These are phyloP conservation scores for Russula griseocarnosa DNA, from an alignment of 768 basidiomycete genomes.

Conservation along the genomic window DNA sequence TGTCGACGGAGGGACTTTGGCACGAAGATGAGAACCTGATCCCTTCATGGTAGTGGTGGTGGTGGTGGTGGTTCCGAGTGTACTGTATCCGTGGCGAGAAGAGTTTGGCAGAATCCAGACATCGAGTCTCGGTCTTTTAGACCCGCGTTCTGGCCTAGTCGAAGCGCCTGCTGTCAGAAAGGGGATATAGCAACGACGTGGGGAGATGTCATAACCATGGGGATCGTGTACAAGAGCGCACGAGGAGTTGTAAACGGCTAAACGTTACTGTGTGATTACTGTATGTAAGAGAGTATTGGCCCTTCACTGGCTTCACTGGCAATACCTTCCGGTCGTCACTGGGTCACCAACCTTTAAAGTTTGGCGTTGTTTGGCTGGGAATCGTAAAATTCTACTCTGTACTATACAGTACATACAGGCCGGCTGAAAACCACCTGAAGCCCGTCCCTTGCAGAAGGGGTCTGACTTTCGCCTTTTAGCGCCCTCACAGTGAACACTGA, in stretches of 20 bases:
- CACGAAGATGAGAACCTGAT: constrained; percentile 33
- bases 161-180: constrained; percentile 2
- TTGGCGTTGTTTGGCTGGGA: no score
- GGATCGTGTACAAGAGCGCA: not conserved
- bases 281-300: no score
- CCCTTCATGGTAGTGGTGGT: constrained; percentile 64
- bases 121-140: not conserved
- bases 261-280: no score
- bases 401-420: no score
- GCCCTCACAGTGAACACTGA: no score
- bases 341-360: no score
- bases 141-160: not conserved
- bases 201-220: not conserved
- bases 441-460: no score
- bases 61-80: not conserved
- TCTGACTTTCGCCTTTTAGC: no score
- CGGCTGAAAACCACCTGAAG: no score
- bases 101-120: not conserved
- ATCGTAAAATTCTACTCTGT: no score
- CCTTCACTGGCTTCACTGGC: no score
- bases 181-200: not conserved
- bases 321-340: no score
- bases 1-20: constrained; percentile 67
- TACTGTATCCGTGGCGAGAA: not conserved
- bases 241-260: not conserved